Percentiles rank a stretch among this genome's conserved stretches.
Evolutionary conservation across 768 basidiomycete genomes (phyloP).

Genomic region (Trametes gibbosa): DNA sequence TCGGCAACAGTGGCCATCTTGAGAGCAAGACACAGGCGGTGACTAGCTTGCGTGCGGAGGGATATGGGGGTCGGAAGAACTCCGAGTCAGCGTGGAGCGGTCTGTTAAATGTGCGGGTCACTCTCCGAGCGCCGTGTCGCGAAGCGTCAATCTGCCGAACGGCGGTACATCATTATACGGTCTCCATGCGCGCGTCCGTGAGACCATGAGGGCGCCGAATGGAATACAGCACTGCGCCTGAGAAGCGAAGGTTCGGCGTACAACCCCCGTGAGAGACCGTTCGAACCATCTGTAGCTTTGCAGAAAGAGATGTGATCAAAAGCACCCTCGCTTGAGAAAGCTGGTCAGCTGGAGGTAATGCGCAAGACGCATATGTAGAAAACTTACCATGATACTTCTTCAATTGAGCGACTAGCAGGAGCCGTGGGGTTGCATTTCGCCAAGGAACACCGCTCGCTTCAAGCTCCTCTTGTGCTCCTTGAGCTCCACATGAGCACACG

Average conservation of each 20-base stretch:
- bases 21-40: neutral
- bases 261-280: neutral
- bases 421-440: neutral
- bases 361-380: neutral
- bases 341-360: neutral
- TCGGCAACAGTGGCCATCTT: neutral
- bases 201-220: neutral
- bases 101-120: neutral
- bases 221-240: neutral
- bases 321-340: neutral
- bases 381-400: neutral
- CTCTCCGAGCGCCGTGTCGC: neutral
- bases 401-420: neutral
- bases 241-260: neutral
- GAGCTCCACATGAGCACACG: no score
- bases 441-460: no score
- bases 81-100: neutral
- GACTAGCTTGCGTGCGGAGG: neutral
- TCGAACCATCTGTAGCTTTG: neutral
- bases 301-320: neutral
- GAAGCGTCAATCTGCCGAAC: neutral
- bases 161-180: no score
- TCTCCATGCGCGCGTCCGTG: no score
- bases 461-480: no score
- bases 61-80: neutral